Percentiles rank a stretch among this genome's conserved stretches.
These are phyloP conservation scores for Linum lewisii DNA, from an alignment of 345 rosid genomes.

Conservation along the genomic window DNA sequence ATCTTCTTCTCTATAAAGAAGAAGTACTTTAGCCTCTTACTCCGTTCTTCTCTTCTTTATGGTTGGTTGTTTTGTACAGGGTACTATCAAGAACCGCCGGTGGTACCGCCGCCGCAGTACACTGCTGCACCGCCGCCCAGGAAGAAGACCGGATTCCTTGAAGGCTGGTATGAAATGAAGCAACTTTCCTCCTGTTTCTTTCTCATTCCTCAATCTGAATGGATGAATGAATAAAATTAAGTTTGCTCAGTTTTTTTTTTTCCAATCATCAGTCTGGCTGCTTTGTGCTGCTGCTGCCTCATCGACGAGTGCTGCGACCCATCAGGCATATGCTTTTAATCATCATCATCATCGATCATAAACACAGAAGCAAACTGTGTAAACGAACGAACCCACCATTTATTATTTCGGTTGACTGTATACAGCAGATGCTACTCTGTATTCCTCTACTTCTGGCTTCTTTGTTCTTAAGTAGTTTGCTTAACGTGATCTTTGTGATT, in stretches of 20 bases:
- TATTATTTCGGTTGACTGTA: no score
- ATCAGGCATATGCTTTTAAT: constrained; percentile 27
- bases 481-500: no score
- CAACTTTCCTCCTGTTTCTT: not conserved
- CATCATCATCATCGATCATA: not conserved
- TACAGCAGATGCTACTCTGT: no score
- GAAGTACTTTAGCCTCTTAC: not conserved
- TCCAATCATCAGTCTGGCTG: constrained; percentile 38
- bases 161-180: constrained; percentile 36
- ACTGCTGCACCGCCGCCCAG: constrained; percentile 36
- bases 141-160: constrained; percentile 36
- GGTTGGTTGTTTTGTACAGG: constrained; percentile 18
- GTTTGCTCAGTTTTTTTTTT: not conserved
- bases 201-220: not conserved
- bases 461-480: no score
- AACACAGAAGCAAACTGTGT: no score
- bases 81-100: constrained; percentile 57
- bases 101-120: constrained; percentile 53
- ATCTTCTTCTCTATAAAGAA: not conserved
- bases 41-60: not conserved
- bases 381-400: no score
- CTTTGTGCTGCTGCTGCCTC: constrained; percentile 63
- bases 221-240: not conserved
- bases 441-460: no score
- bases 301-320: constrained; percentile 67